Percentiles rank a stretch among this genome's conserved stretches.
These are phyloP conservation scores for Paramecium bursaria DNA, from an alignment of 73 alveolate species.

Conservation along the genomic window DNA sequence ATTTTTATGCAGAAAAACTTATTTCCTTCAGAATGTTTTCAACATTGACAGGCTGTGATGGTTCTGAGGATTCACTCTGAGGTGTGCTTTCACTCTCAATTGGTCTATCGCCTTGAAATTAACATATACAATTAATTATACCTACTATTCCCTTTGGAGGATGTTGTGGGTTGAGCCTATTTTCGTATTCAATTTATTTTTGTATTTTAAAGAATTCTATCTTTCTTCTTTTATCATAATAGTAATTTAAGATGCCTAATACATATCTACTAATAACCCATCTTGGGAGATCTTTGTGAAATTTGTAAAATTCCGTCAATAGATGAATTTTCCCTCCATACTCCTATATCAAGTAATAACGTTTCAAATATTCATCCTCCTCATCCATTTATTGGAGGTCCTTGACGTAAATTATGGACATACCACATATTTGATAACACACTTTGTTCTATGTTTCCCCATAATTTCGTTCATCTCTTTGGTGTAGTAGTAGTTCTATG, in stretches of 20 bases:
- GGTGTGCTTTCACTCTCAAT: slow-evolving; percentile 45
- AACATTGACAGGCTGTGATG: slow-evolving; percentile 21
- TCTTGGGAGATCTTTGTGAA: slow-evolving; percentile 69
- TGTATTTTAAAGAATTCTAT: slow-evolving; percentile 64
- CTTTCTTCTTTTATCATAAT: slow-evolving; percentile 64
- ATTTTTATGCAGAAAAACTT: slow-evolving; percentile 24
- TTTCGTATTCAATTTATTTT: slow-evolving; percentile 63
- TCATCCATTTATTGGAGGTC: slow-evolving; percentile 50
- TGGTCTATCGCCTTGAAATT: slow-evolving; percentile 4
- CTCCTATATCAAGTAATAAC: slow-evolving; percentile 59
- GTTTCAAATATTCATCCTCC: slow-evolving; percentile 65
- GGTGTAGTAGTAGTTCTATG: slow-evolving; percentile 67
- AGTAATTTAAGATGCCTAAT: slow-evolving; percentile 55
- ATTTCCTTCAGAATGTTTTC: slow-evolving; percentile 53
- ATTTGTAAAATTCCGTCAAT: slow-evolving; percentile 67
- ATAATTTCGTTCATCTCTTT: slow-evolving; percentile 65
- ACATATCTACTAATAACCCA: slow-evolving; percentile 38
- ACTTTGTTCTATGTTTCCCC: slow-evolving; percentile 18
- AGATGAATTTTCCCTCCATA: slow-evolving; percentile 49
- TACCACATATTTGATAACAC: slow-evolving; percentile 46
- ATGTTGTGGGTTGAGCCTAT: slow-evolving; percentile 55
- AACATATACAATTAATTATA: neutral
- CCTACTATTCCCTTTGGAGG: slow-evolving; percentile 72
- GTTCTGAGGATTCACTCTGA: slow-evolving; percentile 40
- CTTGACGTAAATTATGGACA: neutral